A percentile compares a stretch with the other conserved stretches of the same genome.
These are phyloP conservation scores for Thelonectria olida DNA, from an alignment of 2,329 filamentous ascomycete genomes.

Conservation along the genomic window DNA sequence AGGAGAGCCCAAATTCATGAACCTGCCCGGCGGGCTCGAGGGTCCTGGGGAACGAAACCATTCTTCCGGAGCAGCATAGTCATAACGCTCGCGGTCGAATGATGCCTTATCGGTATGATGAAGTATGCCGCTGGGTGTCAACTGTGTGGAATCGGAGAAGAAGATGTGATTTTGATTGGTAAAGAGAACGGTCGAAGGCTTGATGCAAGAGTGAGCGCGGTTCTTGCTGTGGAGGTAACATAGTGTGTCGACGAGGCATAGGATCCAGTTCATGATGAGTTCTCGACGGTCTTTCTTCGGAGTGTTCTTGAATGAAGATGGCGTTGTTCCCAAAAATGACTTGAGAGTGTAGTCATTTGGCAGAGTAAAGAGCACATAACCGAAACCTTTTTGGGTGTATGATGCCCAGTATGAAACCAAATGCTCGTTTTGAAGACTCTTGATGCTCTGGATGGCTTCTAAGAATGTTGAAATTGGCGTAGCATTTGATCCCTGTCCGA, in stretches of 20 bases:
- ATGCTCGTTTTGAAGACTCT: constrained; percentile 71
- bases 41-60: constrained; percentile 56
- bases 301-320: constrained; percentile 69
- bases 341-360: constrained; percentile 73
- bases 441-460: constrained; percentile 67
- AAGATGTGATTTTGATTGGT: constrained; percentile 72
- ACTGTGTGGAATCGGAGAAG: constrained; percentile 68
- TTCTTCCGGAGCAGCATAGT: constrained; percentile 77
- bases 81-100: constrained; percentile 75
- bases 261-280: constrained; percentile 77
- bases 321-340: constrained; percentile 71
- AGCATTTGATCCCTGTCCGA: constrained; percentile 55
- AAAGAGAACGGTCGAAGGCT: constrained; percentile 75
- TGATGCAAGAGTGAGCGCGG: constrained; percentile 73
- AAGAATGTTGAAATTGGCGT: constrained; percentile 65
- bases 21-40: constrained; percentile 46
- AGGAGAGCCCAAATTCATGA: constrained; percentile 38
- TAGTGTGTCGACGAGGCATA: constrained; percentile 75
- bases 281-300: constrained; percentile 67
- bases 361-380: constrained; percentile 74
- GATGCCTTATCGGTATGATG: constrained; percentile 55
- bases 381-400: constrained; percentile 70
- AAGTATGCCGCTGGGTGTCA: constrained; percentile 54
- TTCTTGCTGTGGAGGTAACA: constrained; percentile 73
- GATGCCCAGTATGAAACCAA: constrained; percentile 77